phyloP scores from a whole-genome alignment of 441 rosid species.

The Kokia cookei region DNA sequence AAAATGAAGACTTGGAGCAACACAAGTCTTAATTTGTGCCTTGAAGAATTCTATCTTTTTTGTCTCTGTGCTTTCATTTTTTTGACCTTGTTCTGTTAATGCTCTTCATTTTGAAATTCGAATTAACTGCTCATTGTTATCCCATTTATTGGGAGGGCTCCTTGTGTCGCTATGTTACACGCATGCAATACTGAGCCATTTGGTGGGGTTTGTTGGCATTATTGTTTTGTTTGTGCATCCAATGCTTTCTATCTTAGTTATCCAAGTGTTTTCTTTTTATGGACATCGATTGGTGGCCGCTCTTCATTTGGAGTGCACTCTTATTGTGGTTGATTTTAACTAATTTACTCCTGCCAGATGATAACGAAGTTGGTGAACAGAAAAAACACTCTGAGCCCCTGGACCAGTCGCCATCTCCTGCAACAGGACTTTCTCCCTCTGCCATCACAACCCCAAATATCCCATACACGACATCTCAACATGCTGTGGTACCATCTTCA shows the following conservation, averaged over 20 bases:
- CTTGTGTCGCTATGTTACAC: background rate
- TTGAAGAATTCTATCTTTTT: background rate
- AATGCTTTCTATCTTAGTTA: background rate
- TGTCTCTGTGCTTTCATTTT: background rate
- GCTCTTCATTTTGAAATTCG: background rate
- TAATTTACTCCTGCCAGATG: constrained; percentile 28
- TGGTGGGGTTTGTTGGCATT: background rate
- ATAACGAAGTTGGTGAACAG: constrained; percentile 51
- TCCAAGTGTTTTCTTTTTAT: background rate
- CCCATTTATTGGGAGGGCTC: background rate
- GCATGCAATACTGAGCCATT: background rate
- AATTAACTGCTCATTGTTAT: background rate
- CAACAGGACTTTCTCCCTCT: constrained; percentile 33
- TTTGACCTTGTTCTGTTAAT: background rate
- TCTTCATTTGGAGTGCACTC: background rate
- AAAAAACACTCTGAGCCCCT: constrained; percentile 39
- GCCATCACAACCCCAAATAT: constrained; percentile 34
- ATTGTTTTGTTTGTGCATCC: background rate
- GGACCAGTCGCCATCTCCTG: constrained; percentile 36
- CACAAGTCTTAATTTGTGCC: background rate
- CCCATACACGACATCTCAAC: constrained; percentile 36
- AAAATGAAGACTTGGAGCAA: too few species aligned
- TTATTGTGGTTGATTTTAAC: background rate
- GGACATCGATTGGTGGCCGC: background rate
- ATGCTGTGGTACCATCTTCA: constrained; percentile 37